A percentile compares a stretch with the other conserved stretches of the same genome.
These are phyloP conservation scores for Pterothamnion heteromorphum DNA, from an alignment of 31 red algal species.

Conservation along the genomic window DNA sequence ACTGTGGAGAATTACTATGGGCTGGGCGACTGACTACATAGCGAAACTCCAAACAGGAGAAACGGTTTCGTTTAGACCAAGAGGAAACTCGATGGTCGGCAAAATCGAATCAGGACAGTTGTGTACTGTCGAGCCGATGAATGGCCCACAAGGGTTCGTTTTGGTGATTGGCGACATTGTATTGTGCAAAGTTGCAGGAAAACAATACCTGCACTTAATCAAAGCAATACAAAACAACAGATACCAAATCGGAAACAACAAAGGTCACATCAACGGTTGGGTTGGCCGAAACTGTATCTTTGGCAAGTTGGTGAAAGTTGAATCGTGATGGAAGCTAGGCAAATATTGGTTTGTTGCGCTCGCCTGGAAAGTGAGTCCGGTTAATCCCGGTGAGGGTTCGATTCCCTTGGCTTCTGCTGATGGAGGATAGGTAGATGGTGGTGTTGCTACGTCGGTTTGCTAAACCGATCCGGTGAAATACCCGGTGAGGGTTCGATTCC, in stretches of 20 bases:
- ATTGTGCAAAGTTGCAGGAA: not conserved
- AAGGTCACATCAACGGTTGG: not conserved
- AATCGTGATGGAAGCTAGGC: not conserved
- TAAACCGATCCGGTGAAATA: too few relatives aligned
- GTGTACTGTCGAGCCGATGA: not conserved
- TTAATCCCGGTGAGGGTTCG: too few relatives aligned
- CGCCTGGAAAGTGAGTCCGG: too few relatives aligned
- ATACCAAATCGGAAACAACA: not conserved
- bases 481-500: too few relatives aligned
- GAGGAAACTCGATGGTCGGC: not conserved
- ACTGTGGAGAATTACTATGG: too few relatives aligned
- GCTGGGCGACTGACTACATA: not conserved
- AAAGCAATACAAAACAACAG: not conserved
- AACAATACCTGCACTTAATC: not conserved
- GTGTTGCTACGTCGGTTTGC: too few relatives aligned
- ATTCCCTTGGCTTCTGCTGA: too few relatives aligned
- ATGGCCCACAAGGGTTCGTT: not conserved
- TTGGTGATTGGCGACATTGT: not conserved
- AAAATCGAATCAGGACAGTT: not conserved
- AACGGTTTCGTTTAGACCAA: not conserved
- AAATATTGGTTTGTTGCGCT: not conserved
- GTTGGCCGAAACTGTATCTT: not conserved
- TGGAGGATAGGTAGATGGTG: too few relatives aligned
- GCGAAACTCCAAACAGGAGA: not conserved
- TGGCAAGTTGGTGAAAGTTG: not conserved